These are phyloP conservation scores for Amaranthus palmeri DNA, from an alignment of 148 eudicot species.

Conservation along the genomic window DNA sequence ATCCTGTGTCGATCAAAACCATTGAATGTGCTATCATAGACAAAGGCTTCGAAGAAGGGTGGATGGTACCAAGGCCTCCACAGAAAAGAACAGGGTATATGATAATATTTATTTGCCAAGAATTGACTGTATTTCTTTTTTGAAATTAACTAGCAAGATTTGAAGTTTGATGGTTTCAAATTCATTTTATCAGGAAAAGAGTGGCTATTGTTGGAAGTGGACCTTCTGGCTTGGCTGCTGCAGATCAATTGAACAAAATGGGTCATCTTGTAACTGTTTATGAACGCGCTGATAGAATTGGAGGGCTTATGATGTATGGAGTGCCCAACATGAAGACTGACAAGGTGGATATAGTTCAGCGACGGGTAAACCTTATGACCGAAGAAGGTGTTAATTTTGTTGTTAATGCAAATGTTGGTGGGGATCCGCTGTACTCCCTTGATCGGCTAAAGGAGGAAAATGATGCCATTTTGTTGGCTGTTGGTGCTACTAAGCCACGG, in stretches of 20 bases:
- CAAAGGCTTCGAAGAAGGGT: slow-evolving; percentile 97
- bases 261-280: slow-evolving; percentile 88
- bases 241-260: slow-evolving; percentile 90
- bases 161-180: slow-evolving; percentile 4
- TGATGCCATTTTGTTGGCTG: slow-evolving; percentile 82
- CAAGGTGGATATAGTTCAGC: slow-evolving; percentile 77
- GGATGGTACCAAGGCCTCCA: slow-evolving; percentile 99
- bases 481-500: slow-evolving; percentile 98
- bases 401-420: slow-evolving; percentile 86
- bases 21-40: slow-evolving; percentile 96
- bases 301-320: slow-evolving; percentile 99
- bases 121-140: background rate
- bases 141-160: background rate
- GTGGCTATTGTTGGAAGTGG: slow-evolving; percentile 94
- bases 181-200: slow-evolving; percentile 49
- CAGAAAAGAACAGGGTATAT: slow-evolving; percentile 68
- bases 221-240: slow-evolving; percentile 97
- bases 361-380: slow-evolving; percentile 87
- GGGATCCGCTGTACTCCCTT: slow-evolving; percentile 68
- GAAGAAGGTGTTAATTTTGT: slow-evolving; percentile 88
- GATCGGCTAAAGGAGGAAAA: slow-evolving; percentile 64
- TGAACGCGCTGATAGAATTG: slow-evolving; percentile 94
- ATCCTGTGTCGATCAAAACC: slow-evolving; percentile 91
- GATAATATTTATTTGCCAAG: background rate
- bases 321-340: slow-evolving; percentile 99